A percentile compares a stretch with the other conserved stretches of the same genome.
Conservation (phyloP, 768 basidiomycete species). For the Cubamyces lactineus region DNA sequence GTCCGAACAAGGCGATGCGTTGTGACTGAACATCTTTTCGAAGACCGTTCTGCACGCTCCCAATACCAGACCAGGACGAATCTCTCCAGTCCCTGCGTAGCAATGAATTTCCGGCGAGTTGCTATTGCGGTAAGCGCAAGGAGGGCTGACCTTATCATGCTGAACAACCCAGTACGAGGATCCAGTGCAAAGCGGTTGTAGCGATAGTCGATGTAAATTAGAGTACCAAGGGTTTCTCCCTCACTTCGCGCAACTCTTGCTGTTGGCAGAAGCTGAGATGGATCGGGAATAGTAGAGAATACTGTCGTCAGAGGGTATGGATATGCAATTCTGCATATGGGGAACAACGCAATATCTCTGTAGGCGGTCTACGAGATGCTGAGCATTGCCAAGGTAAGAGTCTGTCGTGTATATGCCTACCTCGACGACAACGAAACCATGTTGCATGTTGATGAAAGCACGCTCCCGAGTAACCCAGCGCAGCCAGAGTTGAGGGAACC, state of each 20-base stretch:
- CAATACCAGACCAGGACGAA: slow-evolving; percentile 64
- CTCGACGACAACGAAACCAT: slow-evolving; percentile 89
- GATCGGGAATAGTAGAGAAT: slow-evolving; percentile 51
- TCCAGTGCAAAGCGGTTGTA: slow-evolving; percentile 92
- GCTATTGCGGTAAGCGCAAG: not conserved
- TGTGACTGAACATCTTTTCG: slow-evolving; percentile 57
- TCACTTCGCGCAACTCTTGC: slow-evolving; percentile 26
- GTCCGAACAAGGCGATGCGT: slow-evolving; percentile 74
- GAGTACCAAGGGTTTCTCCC: slow-evolving; percentile 46
- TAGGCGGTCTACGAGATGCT: slow-evolving; percentile 68
- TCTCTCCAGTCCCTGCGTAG: slow-evolving; percentile 86
- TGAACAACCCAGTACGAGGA: slow-evolving; percentile 79
- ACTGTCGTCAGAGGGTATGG: slow-evolving; percentile 81
- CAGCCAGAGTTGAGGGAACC: slow-evolving; percentile 94
- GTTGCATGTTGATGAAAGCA: slow-evolving; percentile 70
- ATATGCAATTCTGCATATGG: slow-evolving; percentile 68
- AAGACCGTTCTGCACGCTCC: slow-evolving; percentile 68
- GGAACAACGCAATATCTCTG: slow-evolving; percentile 79
- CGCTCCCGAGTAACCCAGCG: slow-evolving; percentile 83
- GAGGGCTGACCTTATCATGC: slow-evolving; percentile 68
- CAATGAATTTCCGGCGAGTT: not conserved
- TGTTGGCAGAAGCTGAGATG: slow-evolving; percentile 19
- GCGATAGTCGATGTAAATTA: slow-evolving; percentile 86
- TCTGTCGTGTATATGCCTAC: slow-evolving; percentile 47
- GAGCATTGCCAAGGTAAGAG: slow-evolving; percentile 22